Conservation (phyloP, 768 basidiomycete genomes). For the Tubosaeta sp. region DNA sequence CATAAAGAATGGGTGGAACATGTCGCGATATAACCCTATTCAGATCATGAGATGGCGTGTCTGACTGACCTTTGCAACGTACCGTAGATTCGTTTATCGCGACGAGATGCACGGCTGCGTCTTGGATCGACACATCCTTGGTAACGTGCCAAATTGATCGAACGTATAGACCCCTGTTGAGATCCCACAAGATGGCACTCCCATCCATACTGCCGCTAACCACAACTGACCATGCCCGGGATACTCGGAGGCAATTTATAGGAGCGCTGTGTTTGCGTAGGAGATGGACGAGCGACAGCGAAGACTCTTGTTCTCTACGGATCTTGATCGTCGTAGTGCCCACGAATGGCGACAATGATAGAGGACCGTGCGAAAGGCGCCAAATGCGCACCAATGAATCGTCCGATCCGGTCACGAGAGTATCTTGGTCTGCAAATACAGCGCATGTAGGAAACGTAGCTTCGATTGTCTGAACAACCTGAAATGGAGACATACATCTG, state of each 20-base stretch:
- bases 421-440: conserved; percentile 67
- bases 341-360: conserved; percentile 16
- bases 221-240: conserved; percentile 75
- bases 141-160: conserved; percentile 71
- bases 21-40: conserved; percentile 84
- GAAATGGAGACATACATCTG: conserved; percentile 4
- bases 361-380: conserved; percentile 46
- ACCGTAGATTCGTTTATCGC: conserved; percentile 87
- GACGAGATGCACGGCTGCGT: conserved; percentile 55
- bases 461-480: conserved; percentile 78
- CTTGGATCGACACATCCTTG: conserved; percentile 20
- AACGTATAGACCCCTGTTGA: conserved; percentile 78
- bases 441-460: conserved; percentile 69
- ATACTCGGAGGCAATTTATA: conserved; percentile 66
- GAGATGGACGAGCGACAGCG: conserved; percentile 55
- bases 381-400: conserved; percentile 84
- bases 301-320: conserved; percentile 24
- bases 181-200: conserved; percentile 85
- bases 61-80: conserved; percentile 23
- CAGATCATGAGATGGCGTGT: conserved; percentile 1
- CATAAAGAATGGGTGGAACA: conserved; percentile 69
- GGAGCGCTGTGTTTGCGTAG: conserved; percentile 76
- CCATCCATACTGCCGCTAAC: conserved; percentile 86
- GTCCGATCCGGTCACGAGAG: conserved; percentile 74
- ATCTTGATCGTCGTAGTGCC: conserved; percentile 13